phyloP scores from a whole-genome alignment of 2,329 filamentous ascomycete genomes.

The Cladosporium velox region DNA sequence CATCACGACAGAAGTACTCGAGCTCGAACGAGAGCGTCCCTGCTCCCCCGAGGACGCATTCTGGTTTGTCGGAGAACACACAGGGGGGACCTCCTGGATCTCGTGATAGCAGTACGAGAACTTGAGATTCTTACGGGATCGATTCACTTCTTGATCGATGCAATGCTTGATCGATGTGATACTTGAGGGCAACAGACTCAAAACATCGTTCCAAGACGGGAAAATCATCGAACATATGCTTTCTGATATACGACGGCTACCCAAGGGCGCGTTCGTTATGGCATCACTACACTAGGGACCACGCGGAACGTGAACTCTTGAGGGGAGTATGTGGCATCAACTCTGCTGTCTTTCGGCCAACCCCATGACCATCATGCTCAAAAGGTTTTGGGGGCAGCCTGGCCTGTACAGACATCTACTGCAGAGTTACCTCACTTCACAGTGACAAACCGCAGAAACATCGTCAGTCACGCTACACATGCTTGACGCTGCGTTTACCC shows the following conservation, averaged over 20 bases:
- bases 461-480: not conserved
- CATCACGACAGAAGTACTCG: slow-evolving; percentile 12
- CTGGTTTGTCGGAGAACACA: not conserved
- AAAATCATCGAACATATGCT: not conserved
- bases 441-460: not conserved
- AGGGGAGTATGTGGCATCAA: not conserved
- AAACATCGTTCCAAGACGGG: not conserved
- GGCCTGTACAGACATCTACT: not conserved
- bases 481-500: not conserved
- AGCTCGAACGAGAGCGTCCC: slow-evolving; percentile 14
- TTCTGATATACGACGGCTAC: not conserved
- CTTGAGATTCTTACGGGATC: not conserved
- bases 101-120: not conserved
- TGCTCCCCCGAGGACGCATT: not conserved
- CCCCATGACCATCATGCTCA: not conserved
- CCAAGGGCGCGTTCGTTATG: not conserved
- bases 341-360: not conserved
- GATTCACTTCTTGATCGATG: not conserved
- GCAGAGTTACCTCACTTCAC: not conserved
- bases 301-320: not conserved
- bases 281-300: not conserved
- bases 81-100: not conserved
- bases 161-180: not conserved
- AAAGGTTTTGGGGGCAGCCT: not conserved
- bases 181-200: not conserved